Conservation (phyloP, 2,329 filamentous ascomycete species). For the Mycosphaerella arachidis region DNA sequence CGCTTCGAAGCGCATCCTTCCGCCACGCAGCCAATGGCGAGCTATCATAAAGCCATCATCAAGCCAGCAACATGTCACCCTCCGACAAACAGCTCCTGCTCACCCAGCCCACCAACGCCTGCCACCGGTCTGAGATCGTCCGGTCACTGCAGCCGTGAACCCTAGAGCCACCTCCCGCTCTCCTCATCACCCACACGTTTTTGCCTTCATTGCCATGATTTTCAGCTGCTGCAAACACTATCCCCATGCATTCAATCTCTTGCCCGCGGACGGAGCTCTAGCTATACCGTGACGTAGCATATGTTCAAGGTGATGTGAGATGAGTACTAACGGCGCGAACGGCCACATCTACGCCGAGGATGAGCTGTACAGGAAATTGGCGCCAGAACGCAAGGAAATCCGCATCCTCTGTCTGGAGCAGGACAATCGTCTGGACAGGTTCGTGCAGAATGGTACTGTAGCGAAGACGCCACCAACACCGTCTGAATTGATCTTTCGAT, state of each 20-base stretch:
- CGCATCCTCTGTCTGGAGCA: slow-evolving; percentile 2
- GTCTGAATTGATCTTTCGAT: slow-evolving; percentile 1
- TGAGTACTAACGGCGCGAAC: slow-evolving; percentile 2
- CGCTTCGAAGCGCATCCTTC: not conserved
- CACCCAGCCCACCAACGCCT: not conserved
- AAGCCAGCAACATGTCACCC: not conserved
- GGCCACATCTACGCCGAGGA: not conserved
- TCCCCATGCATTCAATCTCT: not conserved
- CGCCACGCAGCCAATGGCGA: not conserved
- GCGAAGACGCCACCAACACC: slow-evolving; percentile 2
- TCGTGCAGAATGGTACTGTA: not conserved
- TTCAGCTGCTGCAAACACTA: not conserved
- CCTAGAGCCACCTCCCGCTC: not conserved
- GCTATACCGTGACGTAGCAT: not conserved
- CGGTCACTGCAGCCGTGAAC: not conserved
- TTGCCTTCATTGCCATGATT: not conserved
- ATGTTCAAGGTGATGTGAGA: not conserved
- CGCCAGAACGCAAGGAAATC: slow-evolving; percentile 7
- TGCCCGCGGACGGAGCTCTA: not conserved
- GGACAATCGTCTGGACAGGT: not conserved
- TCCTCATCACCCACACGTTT: not conserved
- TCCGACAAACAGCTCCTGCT: not conserved
- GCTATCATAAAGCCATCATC: not conserved
- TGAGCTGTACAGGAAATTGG: slow-evolving; percentile 2
- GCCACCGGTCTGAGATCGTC: not conserved